phyloP scores from a whole-genome alignment of 306 rosid species.

The Adenanthera pavonina region DNA sequence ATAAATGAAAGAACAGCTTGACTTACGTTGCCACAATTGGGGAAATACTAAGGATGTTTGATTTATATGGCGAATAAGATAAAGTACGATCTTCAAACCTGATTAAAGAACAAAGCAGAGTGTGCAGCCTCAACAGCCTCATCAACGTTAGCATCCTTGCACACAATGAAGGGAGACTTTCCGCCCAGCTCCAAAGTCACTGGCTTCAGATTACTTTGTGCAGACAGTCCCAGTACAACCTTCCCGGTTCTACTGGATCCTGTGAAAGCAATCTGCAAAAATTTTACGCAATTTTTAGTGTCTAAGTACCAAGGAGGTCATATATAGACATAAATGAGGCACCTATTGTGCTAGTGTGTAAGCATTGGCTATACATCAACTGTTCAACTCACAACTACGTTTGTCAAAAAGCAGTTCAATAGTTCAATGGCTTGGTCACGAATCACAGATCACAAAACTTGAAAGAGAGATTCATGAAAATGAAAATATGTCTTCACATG shows the following conservation, averaged over 20 bases:
- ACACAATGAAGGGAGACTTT: slow-evolving; percentile 79
- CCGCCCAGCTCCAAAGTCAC: slow-evolving; percentile 87
- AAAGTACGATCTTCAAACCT: slow-evolving; percentile 47
- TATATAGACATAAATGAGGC: background rate
- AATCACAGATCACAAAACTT: background rate
- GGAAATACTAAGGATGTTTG: background rate
- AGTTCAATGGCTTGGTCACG: background rate
- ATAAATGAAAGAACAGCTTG: slow-evolving; percentile 10
- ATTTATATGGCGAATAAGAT: slow-evolving; percentile 5
- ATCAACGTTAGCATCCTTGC: slow-evolving; percentile 81
- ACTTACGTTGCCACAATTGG: slow-evolving; percentile 3
- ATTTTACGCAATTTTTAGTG: slow-evolving; percentile 22
- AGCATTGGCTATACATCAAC: background rate
- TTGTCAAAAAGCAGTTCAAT: background rate
- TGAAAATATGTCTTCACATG: background rate
- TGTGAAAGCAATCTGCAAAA: slow-evolving; percentile 76
- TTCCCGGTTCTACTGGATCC: slow-evolving; percentile 77
- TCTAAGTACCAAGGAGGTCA: slow-evolving; percentile 7
- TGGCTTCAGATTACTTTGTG: slow-evolving; percentile 73
- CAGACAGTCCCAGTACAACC: slow-evolving; percentile 54
- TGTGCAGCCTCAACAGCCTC: slow-evolving; percentile 79
- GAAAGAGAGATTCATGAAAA: slow-evolving; percentile 1
- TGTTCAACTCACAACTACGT: background rate
- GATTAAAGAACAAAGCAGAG: slow-evolving; percentile 73
- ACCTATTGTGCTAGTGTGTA: background rate